A percentile compares a stretch with the other conserved stretches of the same genome.
Evolutionary conservation across 768 basidiomycete species (phyloP).

Genomic region (Russula foetens): DNA sequence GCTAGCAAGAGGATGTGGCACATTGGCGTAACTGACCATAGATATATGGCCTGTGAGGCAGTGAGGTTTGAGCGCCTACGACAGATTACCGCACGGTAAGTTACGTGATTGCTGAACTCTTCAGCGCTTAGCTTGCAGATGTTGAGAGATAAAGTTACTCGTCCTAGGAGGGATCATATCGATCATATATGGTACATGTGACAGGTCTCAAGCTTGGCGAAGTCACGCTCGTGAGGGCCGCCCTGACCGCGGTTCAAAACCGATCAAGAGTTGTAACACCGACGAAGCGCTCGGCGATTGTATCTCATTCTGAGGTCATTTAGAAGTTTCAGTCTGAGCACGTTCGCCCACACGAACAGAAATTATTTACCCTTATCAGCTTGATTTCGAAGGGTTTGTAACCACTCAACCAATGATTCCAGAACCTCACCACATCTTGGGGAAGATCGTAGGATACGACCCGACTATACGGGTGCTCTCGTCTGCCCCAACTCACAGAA

Average conservation of each 20-base stretch:
- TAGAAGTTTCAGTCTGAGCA: neutral
- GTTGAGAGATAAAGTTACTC: slow-evolving; percentile 7
- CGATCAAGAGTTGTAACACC: slow-evolving; percentile 10
- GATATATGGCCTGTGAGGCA: neutral
- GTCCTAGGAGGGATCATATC: neutral
- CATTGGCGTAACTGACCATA: too few relatives aligned
- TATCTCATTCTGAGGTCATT: neutral
- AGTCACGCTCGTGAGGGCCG: neutral
- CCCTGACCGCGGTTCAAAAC: neutral
- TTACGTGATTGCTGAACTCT: neutral
- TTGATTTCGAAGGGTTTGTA: neutral
- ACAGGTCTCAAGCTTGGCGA: slow-evolving; percentile 1
- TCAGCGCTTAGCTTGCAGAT: slow-evolving; percentile 1
- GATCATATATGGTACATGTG: slow-evolving; percentile 1
- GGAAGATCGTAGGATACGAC: neutral
- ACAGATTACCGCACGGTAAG: too few relatives aligned
- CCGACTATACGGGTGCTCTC: neutral
- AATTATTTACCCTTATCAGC: neutral
- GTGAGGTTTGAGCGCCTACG: neutral
- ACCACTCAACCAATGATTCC: neutral
- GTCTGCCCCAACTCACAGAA: neutral
- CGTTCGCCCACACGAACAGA: neutral
- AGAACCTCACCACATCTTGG: neutral
- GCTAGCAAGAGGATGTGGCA: neutral
- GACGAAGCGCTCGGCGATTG: slow-evolving; percentile 3